Evolutionary conservation across 352 stramenopile species (phyloP).

Genomic region (Pythium monospermum): DNA sequence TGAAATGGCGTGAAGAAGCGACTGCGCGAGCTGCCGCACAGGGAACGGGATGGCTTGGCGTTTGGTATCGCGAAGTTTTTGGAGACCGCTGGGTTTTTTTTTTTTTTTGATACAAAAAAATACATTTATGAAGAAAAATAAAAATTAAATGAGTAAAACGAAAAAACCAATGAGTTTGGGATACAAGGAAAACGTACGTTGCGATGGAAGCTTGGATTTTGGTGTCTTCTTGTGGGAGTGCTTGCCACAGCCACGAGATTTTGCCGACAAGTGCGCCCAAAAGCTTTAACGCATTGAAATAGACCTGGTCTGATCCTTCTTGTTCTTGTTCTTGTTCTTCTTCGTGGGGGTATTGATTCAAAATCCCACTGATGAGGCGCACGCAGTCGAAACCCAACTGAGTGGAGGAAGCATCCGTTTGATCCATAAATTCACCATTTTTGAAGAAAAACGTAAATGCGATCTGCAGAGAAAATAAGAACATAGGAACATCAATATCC

Average conservation of each 20-base stretch:
- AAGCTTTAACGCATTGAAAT: conserved; percentile 55
- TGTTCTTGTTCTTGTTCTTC: background rate
- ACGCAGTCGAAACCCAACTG: background rate
- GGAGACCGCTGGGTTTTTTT: conserved; percentile 37
- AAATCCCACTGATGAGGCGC: background rate
- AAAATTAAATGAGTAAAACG: background rate
- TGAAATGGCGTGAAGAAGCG: conserved; percentile 40
- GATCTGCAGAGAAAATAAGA: too few species aligned
- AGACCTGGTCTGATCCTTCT: too few species aligned
- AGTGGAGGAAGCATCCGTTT: background rate
- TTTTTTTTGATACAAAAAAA: background rate
- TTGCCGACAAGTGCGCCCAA: conserved; percentile 50
- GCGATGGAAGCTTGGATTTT: background rate
- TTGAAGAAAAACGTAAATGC: conserved; percentile 50
- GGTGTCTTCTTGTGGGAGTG: background rate
- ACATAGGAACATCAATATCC: background rate
- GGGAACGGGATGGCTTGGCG: conserved; percentile 9
- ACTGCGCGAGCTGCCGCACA: conserved; percentile 43
- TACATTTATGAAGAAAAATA: background rate
- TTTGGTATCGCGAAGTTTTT: conserved; percentile 29
- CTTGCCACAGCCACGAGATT: conserved; percentile 31
- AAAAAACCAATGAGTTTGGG: too few species aligned
- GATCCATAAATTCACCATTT: conserved; percentile 15
- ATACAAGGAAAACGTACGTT: conserved; percentile 17
- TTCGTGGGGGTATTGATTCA: background rate